Evolutionary conservation across 176 grass and related monocot genomes (phyloP).

Genomic region (Themeda triandra): DNA sequence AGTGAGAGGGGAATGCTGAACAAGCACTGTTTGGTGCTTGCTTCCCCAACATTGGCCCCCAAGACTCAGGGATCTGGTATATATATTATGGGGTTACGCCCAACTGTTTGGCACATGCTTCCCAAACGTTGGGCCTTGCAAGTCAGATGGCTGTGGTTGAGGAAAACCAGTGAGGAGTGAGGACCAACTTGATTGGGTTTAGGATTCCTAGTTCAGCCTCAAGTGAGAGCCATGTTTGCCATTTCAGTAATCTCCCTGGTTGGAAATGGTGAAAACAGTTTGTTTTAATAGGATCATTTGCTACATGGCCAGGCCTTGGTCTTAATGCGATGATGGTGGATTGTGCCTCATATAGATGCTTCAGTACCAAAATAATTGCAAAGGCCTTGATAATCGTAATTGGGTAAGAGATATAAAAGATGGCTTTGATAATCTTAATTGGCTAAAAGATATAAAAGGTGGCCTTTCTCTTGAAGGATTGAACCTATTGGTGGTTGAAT

Average conservation of each 20-base stretch:
- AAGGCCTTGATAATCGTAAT: neutral
- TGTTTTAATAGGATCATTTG: too few species aligned
- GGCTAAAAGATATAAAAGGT: too few species aligned
- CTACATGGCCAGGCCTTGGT: neutral
- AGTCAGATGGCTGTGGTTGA: neutral
- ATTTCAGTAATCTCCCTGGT: neutral
- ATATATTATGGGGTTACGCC: neutral
- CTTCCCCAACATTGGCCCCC: neutral
- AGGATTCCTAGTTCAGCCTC: neutral
- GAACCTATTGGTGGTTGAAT: neutral
- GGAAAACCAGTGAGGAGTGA: neutral
- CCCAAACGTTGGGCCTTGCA: neutral
- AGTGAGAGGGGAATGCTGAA: neutral
- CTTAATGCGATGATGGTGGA: neutral
- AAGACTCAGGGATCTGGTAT: neutral
- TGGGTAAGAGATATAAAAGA: neutral
- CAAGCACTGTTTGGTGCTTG: neutral
- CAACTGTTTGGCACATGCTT: neutral
- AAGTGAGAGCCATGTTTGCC: neutral
- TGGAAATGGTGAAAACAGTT: neutral
- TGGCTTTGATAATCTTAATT: neutral
- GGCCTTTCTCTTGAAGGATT: neutral
- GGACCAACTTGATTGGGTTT: neutral
- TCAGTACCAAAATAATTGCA: neutral
- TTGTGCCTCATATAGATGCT: neutral